Conservation (phyloP, 805 yeast genomes). For the Ogataea allantospora region DNA sequence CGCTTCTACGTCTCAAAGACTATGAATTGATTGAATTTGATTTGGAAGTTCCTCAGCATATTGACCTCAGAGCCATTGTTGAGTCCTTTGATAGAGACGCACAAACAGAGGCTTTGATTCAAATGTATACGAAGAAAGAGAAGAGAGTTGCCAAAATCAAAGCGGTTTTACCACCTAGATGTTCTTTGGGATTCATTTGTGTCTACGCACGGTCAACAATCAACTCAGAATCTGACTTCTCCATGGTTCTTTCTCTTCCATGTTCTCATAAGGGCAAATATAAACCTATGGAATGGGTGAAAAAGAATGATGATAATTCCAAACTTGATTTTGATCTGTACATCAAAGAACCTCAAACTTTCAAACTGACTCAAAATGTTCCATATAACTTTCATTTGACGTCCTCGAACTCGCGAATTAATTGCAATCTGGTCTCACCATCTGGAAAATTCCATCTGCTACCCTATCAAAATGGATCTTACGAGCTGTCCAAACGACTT, state of each 20-base stretch:
- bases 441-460: constrained; percentile 68
- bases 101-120: constrained; percentile 64
- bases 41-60: constrained; percentile 63
- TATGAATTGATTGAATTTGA: constrained; percentile 79
- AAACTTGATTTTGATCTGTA: constrained; percentile 68
- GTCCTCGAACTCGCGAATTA: constrained; percentile 51
- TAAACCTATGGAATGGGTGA: constrained; percentile 59
- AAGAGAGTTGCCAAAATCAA: constrained; percentile 73
- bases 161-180: constrained; percentile 72
- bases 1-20: constrained; percentile 69
- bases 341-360: constrained; percentile 80
- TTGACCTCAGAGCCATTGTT: constrained; percentile 65
- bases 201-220: constrained; percentile 49
- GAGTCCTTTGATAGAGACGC: constrained; percentile 38
- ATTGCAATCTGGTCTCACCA: constrained; percentile 73
- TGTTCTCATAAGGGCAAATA: constrained; percentile 67
- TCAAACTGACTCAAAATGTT: constrained; percentile 52
- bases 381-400: constrained; percentile 63
- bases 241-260: constrained; percentile 72
- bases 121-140: constrained; percentile 66
- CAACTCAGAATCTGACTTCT: constrained; percentile 55
- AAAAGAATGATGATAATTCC: constrained; percentile 68
- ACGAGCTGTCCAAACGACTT: constrained; percentile 59
- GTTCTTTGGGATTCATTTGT: constrained; percentile 66
- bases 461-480: constrained; percentile 48